Evolutionary conservation across 345 rosid species (phyloP).

Genomic region (Hibiscus syriacus): DNA sequence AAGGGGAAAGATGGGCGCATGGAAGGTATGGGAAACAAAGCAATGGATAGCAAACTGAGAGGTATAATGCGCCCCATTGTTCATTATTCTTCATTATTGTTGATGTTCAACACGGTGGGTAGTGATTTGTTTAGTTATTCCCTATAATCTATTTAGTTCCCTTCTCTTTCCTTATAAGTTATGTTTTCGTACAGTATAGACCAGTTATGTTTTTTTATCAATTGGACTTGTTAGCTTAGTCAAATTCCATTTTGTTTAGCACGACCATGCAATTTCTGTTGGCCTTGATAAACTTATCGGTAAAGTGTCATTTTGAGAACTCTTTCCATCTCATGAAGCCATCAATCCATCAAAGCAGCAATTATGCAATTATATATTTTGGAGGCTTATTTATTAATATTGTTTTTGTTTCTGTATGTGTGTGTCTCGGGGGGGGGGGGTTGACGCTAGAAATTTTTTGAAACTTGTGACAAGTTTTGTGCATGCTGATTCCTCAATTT

Average conservation of each 20-base stretch:
- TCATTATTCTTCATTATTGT: conserved; percentile 25
- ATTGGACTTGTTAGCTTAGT: neutral
- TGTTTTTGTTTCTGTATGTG: no score
- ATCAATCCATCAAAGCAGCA: no score
- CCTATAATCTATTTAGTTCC: neutral
- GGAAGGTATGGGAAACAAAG: conserved; percentile 98
- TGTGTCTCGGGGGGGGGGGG: no score
- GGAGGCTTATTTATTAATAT: no score
- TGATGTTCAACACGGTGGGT: conserved; percentile 10
- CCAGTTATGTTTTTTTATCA: neutral
- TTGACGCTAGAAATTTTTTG: no score
- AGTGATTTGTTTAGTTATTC: neutral
- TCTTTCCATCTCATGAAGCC: no score
- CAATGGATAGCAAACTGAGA: conserved; percentile 82
- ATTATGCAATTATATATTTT: no score
- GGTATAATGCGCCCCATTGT: conserved; percentile 55
- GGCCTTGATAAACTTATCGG: no score
- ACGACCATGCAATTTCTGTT: no score
- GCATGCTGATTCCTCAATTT: neutral
- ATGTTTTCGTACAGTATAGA: neutral
- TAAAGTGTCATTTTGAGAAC: no score
- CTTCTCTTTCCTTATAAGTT: conserved; percentile 8
- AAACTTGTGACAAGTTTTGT: no score
- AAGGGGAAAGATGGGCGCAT: conserved; percentile 89
- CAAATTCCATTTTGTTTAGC: neutral